A percentile compares a stretch with the other conserved stretches of the same genome.
These are phyloP conservation scores for Phoma sp. DNA, from an alignment of 2,329 filamentous ascomycete genomes.

Conservation along the genomic window DNA sequence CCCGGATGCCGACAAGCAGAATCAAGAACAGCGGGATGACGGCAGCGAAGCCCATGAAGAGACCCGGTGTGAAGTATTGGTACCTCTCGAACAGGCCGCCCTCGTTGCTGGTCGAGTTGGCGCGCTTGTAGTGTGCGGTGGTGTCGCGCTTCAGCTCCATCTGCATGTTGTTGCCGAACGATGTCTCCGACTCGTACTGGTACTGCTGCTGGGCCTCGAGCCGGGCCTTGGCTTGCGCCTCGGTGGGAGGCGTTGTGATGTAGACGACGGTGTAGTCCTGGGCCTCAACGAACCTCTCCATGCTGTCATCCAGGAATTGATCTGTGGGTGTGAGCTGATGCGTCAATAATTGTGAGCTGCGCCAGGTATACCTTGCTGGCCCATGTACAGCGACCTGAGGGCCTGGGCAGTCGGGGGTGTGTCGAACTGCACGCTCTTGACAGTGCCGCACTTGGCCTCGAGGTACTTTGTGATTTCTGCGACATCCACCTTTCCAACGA, in stretches of 20 bases:
- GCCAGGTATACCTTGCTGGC: constrained; percentile 25
- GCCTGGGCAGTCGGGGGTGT: constrained; percentile 21
- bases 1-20: constrained; percentile 76
- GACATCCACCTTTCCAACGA: constrained; percentile 57
- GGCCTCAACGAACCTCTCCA: constrained; percentile 49
- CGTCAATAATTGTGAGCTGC: not conserved
- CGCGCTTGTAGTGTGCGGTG: constrained; percentile 38
- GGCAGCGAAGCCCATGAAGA: constrained; percentile 85
- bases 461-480: constrained; percentile 52
- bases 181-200: constrained; percentile 68
- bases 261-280: constrained; percentile 77
- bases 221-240: constrained; percentile 30
- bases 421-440: constrained; percentile 20
- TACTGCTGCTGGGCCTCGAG: constrained; percentile 26
- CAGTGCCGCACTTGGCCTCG: constrained; percentile 55
- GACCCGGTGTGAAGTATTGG: constrained; percentile 87
- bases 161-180: constrained; percentile 68
- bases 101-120: constrained; percentile 26
- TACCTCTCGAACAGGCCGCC: constrained; percentile 82
- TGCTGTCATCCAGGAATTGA: constrained; percentile 27
- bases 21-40: constrained; percentile 76
- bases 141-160: constrained; percentile 76
- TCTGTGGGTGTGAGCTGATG: constrained; percentile 25
- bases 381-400: constrained; percentile 23
- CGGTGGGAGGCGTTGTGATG: constrained; percentile 64